Percentiles rank a stretch among this genome's conserved stretches.
phyloP scores from a whole-genome alignment of 768 basidiomycete species.

The Lentinula sp. region DNA sequence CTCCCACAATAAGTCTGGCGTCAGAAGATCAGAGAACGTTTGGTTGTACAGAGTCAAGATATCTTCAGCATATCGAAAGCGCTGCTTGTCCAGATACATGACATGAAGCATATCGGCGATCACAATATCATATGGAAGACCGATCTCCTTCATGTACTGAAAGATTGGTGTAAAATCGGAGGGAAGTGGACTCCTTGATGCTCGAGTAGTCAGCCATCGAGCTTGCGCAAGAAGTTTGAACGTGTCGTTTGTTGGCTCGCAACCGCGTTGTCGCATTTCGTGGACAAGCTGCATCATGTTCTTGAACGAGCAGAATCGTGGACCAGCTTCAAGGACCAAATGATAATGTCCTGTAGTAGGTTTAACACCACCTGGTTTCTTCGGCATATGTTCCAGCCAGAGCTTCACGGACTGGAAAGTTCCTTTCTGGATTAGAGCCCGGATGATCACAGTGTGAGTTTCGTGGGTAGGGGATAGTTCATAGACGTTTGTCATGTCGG shows the following conservation, averaged over 20 bases:
- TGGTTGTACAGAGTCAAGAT: conserved; percentile 31
- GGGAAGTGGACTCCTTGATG: conserved; percentile 20
- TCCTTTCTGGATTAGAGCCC: conserved; percentile 38
- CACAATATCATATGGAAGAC: conserved; percentile 36
- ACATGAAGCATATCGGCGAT: conserved; percentile 35
- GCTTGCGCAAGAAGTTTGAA: conserved; percentile 44
- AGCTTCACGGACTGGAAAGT: conserved; percentile 35
- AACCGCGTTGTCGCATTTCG: conserved; percentile 30
- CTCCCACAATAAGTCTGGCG: conserved; percentile 12
- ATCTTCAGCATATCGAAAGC: conserved; percentile 26
- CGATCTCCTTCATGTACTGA: conserved; percentile 37
- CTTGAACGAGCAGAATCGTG: conserved; percentile 22
- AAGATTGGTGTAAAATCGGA: conserved; percentile 35
- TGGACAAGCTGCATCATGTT: conserved; percentile 29
- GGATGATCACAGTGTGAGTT: conserved; percentile 43
- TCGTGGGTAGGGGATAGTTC: conserved; percentile 37
- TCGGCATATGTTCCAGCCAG: conserved; percentile 51
- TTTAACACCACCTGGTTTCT: conserved; percentile 35
- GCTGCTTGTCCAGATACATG: conserved; percentile 35
- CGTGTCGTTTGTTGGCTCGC: conserved; percentile 37
- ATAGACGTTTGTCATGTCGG: conserved; percentile 41
- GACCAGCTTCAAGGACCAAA: conserved; percentile 37
- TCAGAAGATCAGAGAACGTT: conserved; percentile 15
- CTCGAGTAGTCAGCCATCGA: conserved; percentile 25
- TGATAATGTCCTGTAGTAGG: conserved; percentile 54